Evolutionary conservation across 228 moss, liverwort and hornwort genomes (phyloP), one percentile per base, ranked within the genome.

Genomic region (Sphagnum magellanicum): DNA sequence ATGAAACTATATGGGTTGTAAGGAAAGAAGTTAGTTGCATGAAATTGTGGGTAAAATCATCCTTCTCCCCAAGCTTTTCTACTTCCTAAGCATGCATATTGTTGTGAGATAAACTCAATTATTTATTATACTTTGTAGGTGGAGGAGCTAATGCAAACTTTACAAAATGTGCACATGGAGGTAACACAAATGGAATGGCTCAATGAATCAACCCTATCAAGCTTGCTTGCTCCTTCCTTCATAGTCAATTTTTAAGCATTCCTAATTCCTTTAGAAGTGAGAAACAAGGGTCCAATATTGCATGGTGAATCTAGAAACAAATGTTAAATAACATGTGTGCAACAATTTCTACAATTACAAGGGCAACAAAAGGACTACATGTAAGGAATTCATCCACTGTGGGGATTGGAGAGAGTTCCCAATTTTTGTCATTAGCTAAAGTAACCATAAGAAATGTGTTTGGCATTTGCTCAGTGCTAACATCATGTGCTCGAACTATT

Each of bases 281-380:
- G 59, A 75, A 75, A 74, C 76, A 67, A 66, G 79, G 75, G 49
- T 51, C 75, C 73, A 87, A 71, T 51, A 67, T 89, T 70, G 76
- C 87, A 58, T 97, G 97, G 97, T 97, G 97, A 93, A 91, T 83
- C 78, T 83, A 93, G 63, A 81, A 87, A 75, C 87, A 87, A 79
- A 65, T 97, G 17, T 79, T 88, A 69, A 87, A 90, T 59, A 81
- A 81, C 70, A 82, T 97, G 72, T 87, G 87, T 50, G 81, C 91
- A 78, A 85, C 93, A 47, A 79, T 88, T 14, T 88, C 87, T 72
- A 81, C 85, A 52, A 88, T 93, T 51, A 85, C 78, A 61, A 81
- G 83, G 79, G 90, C 93, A 68, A 88, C 83, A 32, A 93, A 91
- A 77, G 84, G 78, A 61, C 81, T 97, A 57, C 86, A 86, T 82